Base-by-base conservation (phyloP, 768 basidiomycete species). In the Trametes meyenii region DNA sequence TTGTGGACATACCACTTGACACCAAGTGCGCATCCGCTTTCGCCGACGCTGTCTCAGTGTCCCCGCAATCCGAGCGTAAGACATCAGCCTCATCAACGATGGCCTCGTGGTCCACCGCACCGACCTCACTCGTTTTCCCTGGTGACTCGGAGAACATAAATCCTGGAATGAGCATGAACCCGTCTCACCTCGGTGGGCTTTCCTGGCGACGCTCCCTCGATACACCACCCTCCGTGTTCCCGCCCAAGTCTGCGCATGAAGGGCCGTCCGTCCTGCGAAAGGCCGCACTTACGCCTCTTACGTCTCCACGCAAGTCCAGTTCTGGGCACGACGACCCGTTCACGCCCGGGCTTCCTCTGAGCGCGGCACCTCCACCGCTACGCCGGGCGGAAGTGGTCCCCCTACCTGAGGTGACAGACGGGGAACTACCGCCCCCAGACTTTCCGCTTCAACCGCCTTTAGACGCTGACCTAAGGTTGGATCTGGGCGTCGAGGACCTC, bases 401-500 rank as follows among this genome's bases (percentile, higher is more conserved):
- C 13, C 54, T 67, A 4, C 66, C 66, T 2, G 62, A 57, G 13
- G 19, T 63, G 33, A 26, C 53, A 8, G 50, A 59, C 49, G 50
- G 50, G 5, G 62, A 45, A 21, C 40, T 19, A 8, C 36, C 36
- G 12, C 59, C 62, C 6, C 48, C 62, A 1, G 45, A 33, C 36
- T 23, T 49, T 11, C 44, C n/a, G 19, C 17, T 42, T 14, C 36
- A 57, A 17, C 57, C 61, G 5, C 65, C 58, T 5, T 46, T 62
- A 6, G 38, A 44, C 38, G 48, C 58, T 5, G 53, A 64, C 58
- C 55, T 67, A 26, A 45, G 63, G 16, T 14, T 43, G 5, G 58
- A 59, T 24, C 48, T 67, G n/a, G 49, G 57, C 19, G 49, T 62
- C 24, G 58, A 62, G 17, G 51, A 62, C 49, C 58, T 67, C 39